phyloP scores from a whole-genome alignment of 2,329 filamentous ascomycete genomes.

The Fusarium sp. region DNA sequence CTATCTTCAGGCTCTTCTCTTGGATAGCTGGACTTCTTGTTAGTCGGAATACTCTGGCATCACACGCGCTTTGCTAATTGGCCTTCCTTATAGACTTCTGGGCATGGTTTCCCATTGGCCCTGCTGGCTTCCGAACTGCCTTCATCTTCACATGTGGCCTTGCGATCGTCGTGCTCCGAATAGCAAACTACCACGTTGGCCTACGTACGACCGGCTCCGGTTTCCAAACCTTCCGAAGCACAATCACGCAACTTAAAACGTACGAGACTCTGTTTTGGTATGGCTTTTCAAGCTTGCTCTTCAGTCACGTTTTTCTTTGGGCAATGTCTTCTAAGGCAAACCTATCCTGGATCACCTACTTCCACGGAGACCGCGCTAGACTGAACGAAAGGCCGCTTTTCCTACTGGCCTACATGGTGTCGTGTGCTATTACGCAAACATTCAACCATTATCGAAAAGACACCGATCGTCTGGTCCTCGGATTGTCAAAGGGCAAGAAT shows the following conservation, averaged over 20 bases:
- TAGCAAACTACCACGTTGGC: constrained; percentile 84
- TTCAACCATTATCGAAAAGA: constrained; percentile 77
- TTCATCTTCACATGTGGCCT: constrained; percentile 83
- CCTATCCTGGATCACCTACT: constrained; percentile 79
- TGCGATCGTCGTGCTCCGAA: constrained; percentile 84
- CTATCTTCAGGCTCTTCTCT: constrained; percentile 76
- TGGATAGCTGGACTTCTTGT: constrained; percentile 79
- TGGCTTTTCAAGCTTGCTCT: constrained; percentile 79
- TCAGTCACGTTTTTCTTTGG: constrained; percentile 84
- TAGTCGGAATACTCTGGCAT: constrained; percentile 51
- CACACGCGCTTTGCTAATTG: constrained; percentile 8
- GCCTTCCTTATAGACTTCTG: constrained; percentile 71
- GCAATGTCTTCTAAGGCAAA: constrained; percentile 70
- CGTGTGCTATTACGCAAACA: constrained; percentile 78
- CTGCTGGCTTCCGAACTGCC: constrained; percentile 77
- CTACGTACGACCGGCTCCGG: constrained; percentile 76
- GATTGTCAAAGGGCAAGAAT: constrained; percentile 44
- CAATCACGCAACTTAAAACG: constrained; percentile 69
- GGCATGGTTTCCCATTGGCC: constrained; percentile 86
- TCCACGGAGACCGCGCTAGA: constrained; percentile 76
- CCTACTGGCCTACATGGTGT: constrained; percentile 75
- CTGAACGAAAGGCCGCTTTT: constrained; percentile 91
- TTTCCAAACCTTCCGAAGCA: constrained; percentile 71
- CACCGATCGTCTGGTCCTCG: constrained; percentile 71
- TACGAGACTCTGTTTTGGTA: constrained; percentile 82